These are phyloP conservation scores for Podila verticillata DNA, from an alignment of 192 early-diverging fungal species.

Conservation along the genomic window DNA sequence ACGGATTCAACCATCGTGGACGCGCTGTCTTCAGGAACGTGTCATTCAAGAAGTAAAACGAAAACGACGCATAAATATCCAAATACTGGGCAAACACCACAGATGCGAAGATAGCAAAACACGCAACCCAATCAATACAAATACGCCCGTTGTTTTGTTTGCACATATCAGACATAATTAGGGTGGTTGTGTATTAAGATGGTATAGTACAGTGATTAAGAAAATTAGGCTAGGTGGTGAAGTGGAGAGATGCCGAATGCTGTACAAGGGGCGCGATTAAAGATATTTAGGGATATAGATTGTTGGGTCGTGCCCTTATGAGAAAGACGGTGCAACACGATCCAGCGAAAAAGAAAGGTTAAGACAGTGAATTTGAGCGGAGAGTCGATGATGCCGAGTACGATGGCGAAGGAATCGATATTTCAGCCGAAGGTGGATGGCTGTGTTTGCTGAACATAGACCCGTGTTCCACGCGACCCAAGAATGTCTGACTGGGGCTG, in stretches of 20 bases:
- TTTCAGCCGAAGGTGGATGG: background rate
- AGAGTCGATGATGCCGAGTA: background rate
- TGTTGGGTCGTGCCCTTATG: too few relatives aligned
- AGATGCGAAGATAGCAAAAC: background rate
- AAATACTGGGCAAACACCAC: too few relatives aligned
- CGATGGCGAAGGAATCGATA: background rate
- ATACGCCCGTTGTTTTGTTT: background rate
- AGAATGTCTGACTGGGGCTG: background rate
- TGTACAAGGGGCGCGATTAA: too few relatives aligned
- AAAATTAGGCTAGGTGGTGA: background rate
- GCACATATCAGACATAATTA: background rate
- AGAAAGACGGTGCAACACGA: background rate
- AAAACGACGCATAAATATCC: too few relatives aligned
- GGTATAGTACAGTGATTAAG: background rate
- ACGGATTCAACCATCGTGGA: constrained; percentile 66
- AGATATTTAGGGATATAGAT: background rate
- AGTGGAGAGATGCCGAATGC: too few relatives aligned
- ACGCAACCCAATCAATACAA: too few relatives aligned
- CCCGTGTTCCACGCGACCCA: background rate
- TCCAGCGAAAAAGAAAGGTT: background rate
- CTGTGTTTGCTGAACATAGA: constrained; percentile 1
- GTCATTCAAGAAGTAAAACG: constrained; percentile 14
- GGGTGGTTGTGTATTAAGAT: background rate
- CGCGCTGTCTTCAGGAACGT: constrained; percentile 50
- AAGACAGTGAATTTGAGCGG: background rate